Evolutionary conservation across 192 early-diverging fungal species (phyloP), one percentile per base, ranked within the genome.

Genomic region (Coemansia sp.): DNA sequence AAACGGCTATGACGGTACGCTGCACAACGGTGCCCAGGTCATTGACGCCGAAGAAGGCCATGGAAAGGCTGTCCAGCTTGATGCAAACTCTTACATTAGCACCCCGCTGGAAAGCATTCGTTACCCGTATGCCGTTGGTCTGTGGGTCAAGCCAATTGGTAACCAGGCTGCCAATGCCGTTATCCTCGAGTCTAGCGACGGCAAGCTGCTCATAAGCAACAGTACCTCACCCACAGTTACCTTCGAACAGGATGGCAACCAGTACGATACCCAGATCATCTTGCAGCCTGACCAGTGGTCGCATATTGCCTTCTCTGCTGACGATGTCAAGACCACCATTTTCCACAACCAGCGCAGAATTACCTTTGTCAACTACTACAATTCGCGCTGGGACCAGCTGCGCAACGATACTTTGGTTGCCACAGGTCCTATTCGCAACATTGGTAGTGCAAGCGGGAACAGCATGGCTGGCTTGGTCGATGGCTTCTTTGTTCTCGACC

Each of bases 91-190:
- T 25, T 75, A 54, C 64, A 66, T 75, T 33, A 62, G 44, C 19
- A 75, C 73, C n/a, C 73, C 73, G 3, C 45, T 75, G 0, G 73
- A 75, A 41, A 61, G 63, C 59, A 75, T 75, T 34, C 15, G 40
- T 31, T 75, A 75, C 41, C 73, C 73, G 40, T 75, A 75, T 25
- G 59, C 73, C n/a, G 57, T 75, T 44, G 73, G 63, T 20, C 57
- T 75, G 63, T 75, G 73, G 73, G 59, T 75, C 30, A 75, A 75
- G 67, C 73, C 73, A 38, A 66, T 45, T 44, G 73, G 67, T 22
- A 57, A 62, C 15, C 74, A 76, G 64, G 30, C 52, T 41, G 31
- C 63, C 44, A 59, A 76, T 22, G 74, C 67, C 15, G 74, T 70
- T 10, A 41, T 76, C 9, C 74, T 70, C 19, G 74, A 70, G 52